Conservation (phyloP, 1,284 basidiomycete species). For the Meira nashicola region DNA sequence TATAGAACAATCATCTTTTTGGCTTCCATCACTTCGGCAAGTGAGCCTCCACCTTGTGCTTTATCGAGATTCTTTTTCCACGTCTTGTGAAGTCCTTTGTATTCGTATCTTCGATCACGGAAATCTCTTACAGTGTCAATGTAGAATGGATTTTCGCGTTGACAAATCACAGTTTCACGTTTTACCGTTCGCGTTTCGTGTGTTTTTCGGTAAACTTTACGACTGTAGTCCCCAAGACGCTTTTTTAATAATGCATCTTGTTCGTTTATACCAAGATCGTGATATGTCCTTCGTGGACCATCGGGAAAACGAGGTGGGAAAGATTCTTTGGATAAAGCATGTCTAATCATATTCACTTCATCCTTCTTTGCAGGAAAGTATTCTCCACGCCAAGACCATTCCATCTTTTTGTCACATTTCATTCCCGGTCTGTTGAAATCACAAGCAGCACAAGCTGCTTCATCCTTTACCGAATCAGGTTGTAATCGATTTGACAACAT, state of each 20-base stretch:
- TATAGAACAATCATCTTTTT: slow-evolving; percentile 99
- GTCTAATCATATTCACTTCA: slow-evolving; percentile 98
- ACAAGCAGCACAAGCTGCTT: slow-evolving; percentile 93
- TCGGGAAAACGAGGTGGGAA: slow-evolving; percentile 79
- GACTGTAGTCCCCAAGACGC: slow-evolving; percentile 93
- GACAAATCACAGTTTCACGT: slow-evolving; percentile 92
- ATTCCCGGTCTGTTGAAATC: slow-evolving; percentile 97
- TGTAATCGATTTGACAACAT: slow-evolving; percentile 99
- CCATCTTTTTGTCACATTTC: slow-evolving; percentile 84
- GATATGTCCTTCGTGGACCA: slow-evolving; percentile 71
- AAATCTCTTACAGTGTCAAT: slow-evolving; percentile 97
- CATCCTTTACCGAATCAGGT: slow-evolving; percentile 95
- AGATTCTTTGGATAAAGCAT: slow-evolving; percentile 87
- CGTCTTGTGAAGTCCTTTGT: slow-evolving; percentile 96
- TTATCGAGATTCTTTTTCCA: slow-evolving; percentile 98
- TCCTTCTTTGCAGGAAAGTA: slow-evolving; percentile 96
- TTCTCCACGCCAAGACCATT: slow-evolving; percentile 99
- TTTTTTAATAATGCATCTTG: slow-evolving; percentile 91
- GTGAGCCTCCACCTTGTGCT: slow-evolving; percentile 67
- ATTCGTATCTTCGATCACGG: slow-evolving; percentile 96
- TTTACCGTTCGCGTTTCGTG: slow-evolving; percentile 96
- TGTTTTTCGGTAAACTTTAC: slow-evolving; percentile 98
- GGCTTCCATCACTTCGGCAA: slow-evolving; percentile 73
- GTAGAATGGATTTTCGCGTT: slow-evolving; percentile 98
- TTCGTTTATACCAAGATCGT: slow-evolving; percentile 78